These are phyloP conservation scores for Yamadazyma taylorii DNA, from an alignment of 1,139 yeast species.

Conservation along the genomic window DNA sequence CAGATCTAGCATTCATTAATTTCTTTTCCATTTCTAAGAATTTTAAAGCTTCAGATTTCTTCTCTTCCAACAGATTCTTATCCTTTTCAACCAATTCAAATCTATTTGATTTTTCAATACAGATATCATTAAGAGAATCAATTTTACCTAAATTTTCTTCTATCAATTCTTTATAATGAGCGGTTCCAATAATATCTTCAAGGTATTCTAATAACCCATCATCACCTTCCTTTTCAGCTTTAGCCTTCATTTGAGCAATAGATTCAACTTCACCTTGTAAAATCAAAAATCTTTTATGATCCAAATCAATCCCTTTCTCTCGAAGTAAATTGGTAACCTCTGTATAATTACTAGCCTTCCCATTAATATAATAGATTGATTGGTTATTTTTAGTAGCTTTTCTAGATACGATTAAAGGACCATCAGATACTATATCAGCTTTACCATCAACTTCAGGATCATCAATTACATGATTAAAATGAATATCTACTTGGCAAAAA, in stretches of 20 bases:
- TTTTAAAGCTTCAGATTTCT: slow-evolving; percentile 67
- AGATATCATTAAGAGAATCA: slow-evolving; percentile 72
- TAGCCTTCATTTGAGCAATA: slow-evolving; percentile 97
- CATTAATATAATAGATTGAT: slow-evolving; percentile 78
- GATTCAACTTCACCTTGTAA: slow-evolving; percentile 98
- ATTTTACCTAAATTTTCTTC: slow-evolving; percentile 62
- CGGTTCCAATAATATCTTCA: slow-evolving; percentile 96
- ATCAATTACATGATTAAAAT: slow-evolving; percentile 78
- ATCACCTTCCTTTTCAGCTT: slow-evolving; percentile 88
- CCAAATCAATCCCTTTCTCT: slow-evolving; percentile 89
- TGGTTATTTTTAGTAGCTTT: slow-evolving; percentile 75
- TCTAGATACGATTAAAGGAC: slow-evolving; percentile 72
- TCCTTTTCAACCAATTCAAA: slow-evolving; percentile 81
- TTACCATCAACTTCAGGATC: slow-evolving; percentile 30
- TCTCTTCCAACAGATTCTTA: slow-evolving; percentile 64
- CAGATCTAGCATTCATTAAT: slow-evolving; percentile 53
- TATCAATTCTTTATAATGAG: slow-evolving; percentile 75
- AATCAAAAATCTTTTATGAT: slow-evolving; percentile 90
- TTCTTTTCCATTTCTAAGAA: slow-evolving; percentile 68
- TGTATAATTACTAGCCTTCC: slow-evolving; percentile 66
- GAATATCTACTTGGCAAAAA: slow-evolving; percentile 91
- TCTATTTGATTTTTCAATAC: slow-evolving; percentile 78
- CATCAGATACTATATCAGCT: slow-evolving; percentile 44
- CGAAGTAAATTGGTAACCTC: slow-evolving; percentile 76
- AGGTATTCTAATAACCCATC: slow-evolving; percentile 92